A percentile compares a stretch with the other conserved stretches of the same genome.
These are phyloP conservation scores for Hyaloscypha hepaticicola DNA, from an alignment of 495 filamentous ascomycete species.

Conservation along the genomic window DNA sequence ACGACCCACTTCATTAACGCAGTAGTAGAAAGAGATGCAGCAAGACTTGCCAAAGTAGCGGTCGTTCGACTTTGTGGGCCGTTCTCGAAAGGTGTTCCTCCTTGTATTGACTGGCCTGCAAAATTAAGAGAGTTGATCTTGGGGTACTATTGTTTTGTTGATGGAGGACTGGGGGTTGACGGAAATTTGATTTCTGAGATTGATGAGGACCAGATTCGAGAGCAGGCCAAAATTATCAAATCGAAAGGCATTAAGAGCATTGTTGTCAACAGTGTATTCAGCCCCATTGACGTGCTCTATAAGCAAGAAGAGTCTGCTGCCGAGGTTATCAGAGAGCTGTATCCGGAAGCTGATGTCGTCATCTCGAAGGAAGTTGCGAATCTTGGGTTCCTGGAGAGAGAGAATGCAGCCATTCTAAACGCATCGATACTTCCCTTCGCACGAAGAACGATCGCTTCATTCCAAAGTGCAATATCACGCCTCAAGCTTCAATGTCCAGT, in stretches of 20 bases:
- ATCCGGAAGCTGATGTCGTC: conserved; percentile 29
- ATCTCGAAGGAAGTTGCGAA: conserved; percentile 45
- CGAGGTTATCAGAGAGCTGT: conserved; percentile 10
- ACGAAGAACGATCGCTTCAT: conserved; percentile 41
- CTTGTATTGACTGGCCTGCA: conserved; percentile 43
- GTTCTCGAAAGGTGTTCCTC: conserved; percentile 42
- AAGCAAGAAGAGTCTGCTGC: conserved; percentile 31
- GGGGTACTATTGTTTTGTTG: conserved; percentile 34
- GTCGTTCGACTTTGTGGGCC: conserved; percentile 46
- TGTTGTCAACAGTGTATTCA: conserved; percentile 39
- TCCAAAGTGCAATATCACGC: conserved; percentile 41
- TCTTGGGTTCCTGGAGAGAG: conserved; percentile 47
- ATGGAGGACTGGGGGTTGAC: conserved; percentile 42
- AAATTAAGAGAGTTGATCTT: conserved; percentile 35
- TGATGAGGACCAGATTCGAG: conserved; percentile 29
- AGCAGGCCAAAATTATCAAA: conserved; percentile 34
- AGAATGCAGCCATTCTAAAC: conserved; percentile 54
- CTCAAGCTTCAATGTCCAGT: conserved; percentile 44
- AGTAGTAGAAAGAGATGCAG: conserved; percentile 43
- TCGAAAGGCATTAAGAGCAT: conserved; percentile 33
- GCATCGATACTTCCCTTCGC: conserved; percentile 46
- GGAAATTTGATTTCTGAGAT: conserved; percentile 36
- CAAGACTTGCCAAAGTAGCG: conserved; percentile 43
- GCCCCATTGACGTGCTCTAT: conserved; percentile 30
- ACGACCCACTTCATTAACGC: conserved; percentile 50